Percentiles rank a stretch among this genome's conserved stretches.
These are phyloP conservation scores for Teratosphaeria pseudoeucalypti DNA, from an alignment of 2,329 filamentous ascomycete genomes.

Conservation along the genomic window DNA sequence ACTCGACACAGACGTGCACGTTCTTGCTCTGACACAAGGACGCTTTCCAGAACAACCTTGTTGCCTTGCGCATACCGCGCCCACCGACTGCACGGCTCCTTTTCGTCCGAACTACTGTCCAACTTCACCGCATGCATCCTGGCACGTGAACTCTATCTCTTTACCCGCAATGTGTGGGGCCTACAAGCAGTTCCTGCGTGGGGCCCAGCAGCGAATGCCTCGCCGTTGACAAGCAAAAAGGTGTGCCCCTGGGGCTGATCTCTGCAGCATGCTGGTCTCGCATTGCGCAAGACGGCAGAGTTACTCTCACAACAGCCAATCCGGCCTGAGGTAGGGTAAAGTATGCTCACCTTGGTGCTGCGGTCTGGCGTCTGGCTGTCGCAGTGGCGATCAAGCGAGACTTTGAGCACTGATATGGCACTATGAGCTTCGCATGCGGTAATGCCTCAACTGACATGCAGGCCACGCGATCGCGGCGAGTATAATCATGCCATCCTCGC, in stretches of 20 bases:
- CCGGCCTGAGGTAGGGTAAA: slow-evolving; percentile 6
- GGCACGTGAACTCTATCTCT: slow-evolving; percentile 1
- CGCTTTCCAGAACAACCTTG: background rate
- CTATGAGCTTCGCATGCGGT: slow-evolving; percentile 5
- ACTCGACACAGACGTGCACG: background rate
- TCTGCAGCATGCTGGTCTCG: slow-evolving; percentile 3
- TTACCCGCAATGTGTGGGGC: slow-evolving; percentile 7
- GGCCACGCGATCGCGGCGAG: background rate
- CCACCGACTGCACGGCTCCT: background rate
- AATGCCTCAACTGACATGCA: slow-evolving; percentile 1
- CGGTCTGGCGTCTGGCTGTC: slow-evolving; percentile 4
- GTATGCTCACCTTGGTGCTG: background rate
- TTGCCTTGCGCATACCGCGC: background rate
- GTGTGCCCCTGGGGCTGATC: slow-evolving; percentile 12
- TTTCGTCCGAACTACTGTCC: background rate
- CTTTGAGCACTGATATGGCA: slow-evolving; percentile 12
- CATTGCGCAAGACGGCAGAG: slow-evolving; percentile 6
- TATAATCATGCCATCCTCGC: slow-evolving; percentile 2
- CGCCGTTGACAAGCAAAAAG: slow-evolving; percentile 9
- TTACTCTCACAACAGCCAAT: slow-evolving; percentile 15
- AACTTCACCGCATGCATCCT: slow-evolving; percentile 1
- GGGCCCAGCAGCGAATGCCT: slow-evolving; percentile 12
- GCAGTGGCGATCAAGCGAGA: slow-evolving; percentile 17
- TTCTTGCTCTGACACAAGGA: background rate
- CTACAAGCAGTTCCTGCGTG: slow-evolving; percentile 18